A percentile compares a stretch with the other conserved stretches of the same genome.
Conservation (phyloP, 208 protist species). For the Porcisia deanei region DNA sequence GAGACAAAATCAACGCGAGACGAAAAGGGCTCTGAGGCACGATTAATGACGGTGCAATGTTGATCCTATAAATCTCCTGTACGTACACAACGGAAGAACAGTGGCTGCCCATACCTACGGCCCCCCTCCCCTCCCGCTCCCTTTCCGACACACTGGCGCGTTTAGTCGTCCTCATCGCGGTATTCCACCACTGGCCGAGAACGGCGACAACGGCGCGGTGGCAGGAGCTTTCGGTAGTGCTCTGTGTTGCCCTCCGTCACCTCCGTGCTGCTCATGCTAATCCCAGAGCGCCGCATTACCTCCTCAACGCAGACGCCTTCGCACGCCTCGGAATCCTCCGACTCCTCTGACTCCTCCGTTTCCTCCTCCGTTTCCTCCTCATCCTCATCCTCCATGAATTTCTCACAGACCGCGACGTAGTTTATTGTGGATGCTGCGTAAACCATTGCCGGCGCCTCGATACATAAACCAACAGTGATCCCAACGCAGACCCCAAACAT, state of each 20-base stretch:
- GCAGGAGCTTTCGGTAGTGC: slow-evolving; percentile 51
- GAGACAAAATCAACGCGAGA: neutral
- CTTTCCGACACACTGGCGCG: no score
- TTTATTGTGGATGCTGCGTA: slow-evolving; percentile 54
- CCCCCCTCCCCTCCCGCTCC: no score
- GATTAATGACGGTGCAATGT: no score
- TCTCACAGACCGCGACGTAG: slow-evolving; percentile 65
- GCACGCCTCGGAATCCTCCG: slow-evolving; percentile 52
- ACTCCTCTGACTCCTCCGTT: slow-evolving; percentile 44
- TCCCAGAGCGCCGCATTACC: slow-evolving; percentile 80
- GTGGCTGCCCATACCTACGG: neutral
- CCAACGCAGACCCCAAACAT: slow-evolving; percentile 77
- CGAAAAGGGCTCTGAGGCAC: no score
- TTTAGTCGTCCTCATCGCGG: slow-evolving; percentile 37
- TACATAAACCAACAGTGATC: slow-evolving; percentile 77
- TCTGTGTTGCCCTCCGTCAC: slow-evolving; percentile 36
- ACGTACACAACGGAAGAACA: slow-evolving; percentile 9
- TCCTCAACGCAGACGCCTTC: slow-evolving; percentile 70
- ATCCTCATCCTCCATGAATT: slow-evolving; percentile 52
- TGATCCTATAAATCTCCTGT: no score
- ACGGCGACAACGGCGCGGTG: slow-evolving; percentile 40
- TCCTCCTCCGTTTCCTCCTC: slow-evolving; percentile 33
- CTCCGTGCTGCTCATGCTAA: slow-evolving; percentile 38
- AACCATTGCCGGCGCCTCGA: slow-evolving; percentile 82
- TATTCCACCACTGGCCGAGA: slow-evolving; percentile 26